These are phyloP conservation scores for Mucor plumbeus DNA, from an alignment of 371 early-diverging fungal genomes.

Conservation along the genomic window DNA sequence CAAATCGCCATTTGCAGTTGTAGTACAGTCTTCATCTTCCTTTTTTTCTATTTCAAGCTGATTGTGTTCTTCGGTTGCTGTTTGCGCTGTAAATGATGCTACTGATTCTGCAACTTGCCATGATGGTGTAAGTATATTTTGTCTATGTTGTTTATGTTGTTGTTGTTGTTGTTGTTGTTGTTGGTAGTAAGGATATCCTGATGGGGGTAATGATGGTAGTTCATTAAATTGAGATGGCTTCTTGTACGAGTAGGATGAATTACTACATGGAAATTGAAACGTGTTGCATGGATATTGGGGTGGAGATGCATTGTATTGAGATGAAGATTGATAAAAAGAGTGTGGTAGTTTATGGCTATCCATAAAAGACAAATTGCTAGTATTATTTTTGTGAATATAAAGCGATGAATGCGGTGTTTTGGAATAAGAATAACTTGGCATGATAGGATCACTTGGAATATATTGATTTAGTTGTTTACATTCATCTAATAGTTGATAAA, in stretches of 20 bases:
- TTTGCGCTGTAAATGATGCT: neutral
- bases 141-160: neutral
- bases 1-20: neutral
- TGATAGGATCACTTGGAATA: neutral
- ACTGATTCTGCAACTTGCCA: slow-evolving; percentile 1
- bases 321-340: neutral
- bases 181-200: neutral
- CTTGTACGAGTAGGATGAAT: neutral
- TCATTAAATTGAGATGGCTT: neutral
- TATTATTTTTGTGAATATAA: neutral
- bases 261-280: neutral
- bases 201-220: neutral
- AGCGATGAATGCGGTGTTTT: neutral
- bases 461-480: neutral
- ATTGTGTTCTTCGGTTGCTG: neutral
- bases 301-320: neutral
- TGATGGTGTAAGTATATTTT: neutral
- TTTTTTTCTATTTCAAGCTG: neutral
- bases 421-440: neutral
- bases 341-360: neutral
- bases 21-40: neutral
- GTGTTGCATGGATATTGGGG: neutral
- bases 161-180: neutral
- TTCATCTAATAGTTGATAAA: neutral
- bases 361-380: neutral